Conservation (phyloP, 1,284 basidiomycete species). For the Grifola frondosa region DNA sequence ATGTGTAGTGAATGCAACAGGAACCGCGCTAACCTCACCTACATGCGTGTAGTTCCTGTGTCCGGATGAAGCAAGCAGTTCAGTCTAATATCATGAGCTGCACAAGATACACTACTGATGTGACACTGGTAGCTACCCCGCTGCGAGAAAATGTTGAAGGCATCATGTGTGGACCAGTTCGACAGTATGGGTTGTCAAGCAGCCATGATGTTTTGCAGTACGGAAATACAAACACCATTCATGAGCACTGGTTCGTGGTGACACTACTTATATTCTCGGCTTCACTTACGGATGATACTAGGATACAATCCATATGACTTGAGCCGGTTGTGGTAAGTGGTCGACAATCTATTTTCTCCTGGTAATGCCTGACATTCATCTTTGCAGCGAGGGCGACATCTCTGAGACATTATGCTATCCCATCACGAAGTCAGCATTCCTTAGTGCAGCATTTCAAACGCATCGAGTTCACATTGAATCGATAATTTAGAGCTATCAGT, state of each 20-base stretch:
- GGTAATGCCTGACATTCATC: too few species aligned
- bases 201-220: conserved; percentile 39
- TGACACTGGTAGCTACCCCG: conserved; percentile 24
- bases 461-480: conserved; percentile 1
- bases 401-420: conserved; percentile 28
- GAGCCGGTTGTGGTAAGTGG: conserved; percentile 21
- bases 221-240: conserved; percentile 2
- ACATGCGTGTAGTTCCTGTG: conserved; percentile 25
- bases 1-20: too few species aligned
- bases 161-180: conserved; percentile 29
- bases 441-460: not conserved
- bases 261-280: not conserved
- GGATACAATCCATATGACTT: conserved; percentile 29
- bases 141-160: conserved; percentile 31
- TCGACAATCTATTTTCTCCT: not conserved
- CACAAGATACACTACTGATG: conserved; percentile 8
- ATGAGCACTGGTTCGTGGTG: not conserved
- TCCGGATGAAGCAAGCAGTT: conserved; percentile 40
- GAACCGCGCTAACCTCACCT: too few species aligned
- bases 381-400: conserved; percentile 12
- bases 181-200: conserved; percentile 42
- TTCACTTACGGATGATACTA: conserved; percentile 5
- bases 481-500: conserved; percentile 41
- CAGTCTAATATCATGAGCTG: not conserved
- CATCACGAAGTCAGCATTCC: conserved; percentile 15